Conservation (phyloP, 768 basidiomycete species). For the Daedalea quercina region DNA sequence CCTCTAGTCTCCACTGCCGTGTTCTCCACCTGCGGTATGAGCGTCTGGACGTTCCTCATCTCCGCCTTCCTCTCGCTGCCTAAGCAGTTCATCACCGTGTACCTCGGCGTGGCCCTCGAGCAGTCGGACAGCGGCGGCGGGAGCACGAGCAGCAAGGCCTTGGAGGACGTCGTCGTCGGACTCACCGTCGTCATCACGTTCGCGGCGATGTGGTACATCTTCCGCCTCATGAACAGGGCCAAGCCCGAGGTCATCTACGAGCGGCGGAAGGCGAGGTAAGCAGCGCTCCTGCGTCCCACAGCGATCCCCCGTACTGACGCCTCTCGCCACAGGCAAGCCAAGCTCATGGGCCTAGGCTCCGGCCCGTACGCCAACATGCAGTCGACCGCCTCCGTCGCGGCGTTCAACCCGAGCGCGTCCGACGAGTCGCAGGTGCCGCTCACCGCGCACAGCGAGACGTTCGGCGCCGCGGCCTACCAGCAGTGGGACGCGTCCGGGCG, state of each 20-base stretch:
- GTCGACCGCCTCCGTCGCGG: conserved; percentile 25
- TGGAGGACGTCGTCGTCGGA: conserved; percentile 63
- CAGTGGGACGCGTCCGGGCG: conserved; percentile 46
- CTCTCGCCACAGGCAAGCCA: conserved; percentile 40
- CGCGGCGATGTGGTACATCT: conserved; percentile 81
- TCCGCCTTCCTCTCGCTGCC: conserved; percentile 82
- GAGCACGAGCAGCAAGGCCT: conserved; percentile 46
- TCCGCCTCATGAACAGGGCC: conserved; percentile 57
- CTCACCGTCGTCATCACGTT: conserved; percentile 68
- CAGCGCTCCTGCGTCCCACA: neutral
- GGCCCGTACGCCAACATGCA: conserved; percentile 15
- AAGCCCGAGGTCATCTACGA: conserved; percentile 66
- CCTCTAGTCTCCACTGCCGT: conserved; percentile 75
- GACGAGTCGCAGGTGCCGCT: conserved; percentile 37
- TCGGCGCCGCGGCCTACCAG: conserved; percentile 23
- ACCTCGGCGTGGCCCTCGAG: conserved; percentile 78
- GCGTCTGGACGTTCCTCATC: conserved; percentile 64
- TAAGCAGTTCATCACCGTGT: conserved; percentile 89
- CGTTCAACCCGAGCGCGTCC: conserved; percentile 32
- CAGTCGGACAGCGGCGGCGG: conserved; percentile 30
- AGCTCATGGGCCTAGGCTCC: conserved; percentile 24
- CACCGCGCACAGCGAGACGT: conserved; percentile 25
- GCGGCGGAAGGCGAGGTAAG: conserved; percentile 61
- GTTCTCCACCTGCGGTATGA: conserved; percentile 87
- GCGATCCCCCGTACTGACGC: neutral